Percentiles rank a stretch among this genome's conserved stretches.
Conservation (phyloP, 148 eudicot genomes). For the Fagopyrum homotropicum region DNA sequence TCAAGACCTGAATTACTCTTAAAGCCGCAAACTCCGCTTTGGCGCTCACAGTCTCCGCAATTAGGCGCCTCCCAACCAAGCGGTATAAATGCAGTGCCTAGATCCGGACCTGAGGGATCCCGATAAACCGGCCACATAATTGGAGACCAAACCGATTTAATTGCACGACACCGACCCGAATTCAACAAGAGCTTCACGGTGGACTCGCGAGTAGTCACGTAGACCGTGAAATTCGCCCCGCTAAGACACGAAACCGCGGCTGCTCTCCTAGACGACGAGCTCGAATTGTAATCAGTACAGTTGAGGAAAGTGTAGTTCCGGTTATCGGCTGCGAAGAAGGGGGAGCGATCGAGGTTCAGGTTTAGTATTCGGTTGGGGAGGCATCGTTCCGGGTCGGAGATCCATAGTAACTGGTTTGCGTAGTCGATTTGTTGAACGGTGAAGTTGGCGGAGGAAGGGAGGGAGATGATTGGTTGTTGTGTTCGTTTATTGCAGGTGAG, state of each 20-base stretch:
- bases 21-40: slow-evolving; percentile 38
- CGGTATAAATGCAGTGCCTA: slow-evolving; percentile 18
- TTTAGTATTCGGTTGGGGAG: slow-evolving; percentile 28
- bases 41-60: slow-evolving; percentile 31
- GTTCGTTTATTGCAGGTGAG: slow-evolving; percentile 39
- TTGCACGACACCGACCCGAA: slow-evolving; percentile 15
- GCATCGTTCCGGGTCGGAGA: slow-evolving; percentile 56
- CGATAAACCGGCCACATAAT: slow-evolving; percentile 10
- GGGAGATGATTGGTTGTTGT: slow-evolving; percentile 30
- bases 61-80: slow-evolving; percentile 29
- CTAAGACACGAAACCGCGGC: slow-evolving; percentile 4
- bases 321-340: slow-evolving; percentile 15
- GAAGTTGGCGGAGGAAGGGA: slow-evolving; percentile 31
- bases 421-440: slow-evolving; percentile 37
- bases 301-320: slow-evolving; percentile 30
- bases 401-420: slow-evolving; percentile 19
- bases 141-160: slow-evolving; percentile 20
- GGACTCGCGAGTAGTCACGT: background rate
- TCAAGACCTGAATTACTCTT: slow-evolving; percentile 1
- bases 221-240: slow-evolving; percentile 13
- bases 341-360: slow-evolving; percentile 20
- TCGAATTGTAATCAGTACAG: slow-evolving; percentile 23
- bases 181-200: background rate
- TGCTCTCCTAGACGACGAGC: background rate
- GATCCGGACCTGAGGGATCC: slow-evolving; percentile 17